phyloP scores from a whole-genome alignment of 257 asterid species.

The Przewalskia tangutica region DNA sequence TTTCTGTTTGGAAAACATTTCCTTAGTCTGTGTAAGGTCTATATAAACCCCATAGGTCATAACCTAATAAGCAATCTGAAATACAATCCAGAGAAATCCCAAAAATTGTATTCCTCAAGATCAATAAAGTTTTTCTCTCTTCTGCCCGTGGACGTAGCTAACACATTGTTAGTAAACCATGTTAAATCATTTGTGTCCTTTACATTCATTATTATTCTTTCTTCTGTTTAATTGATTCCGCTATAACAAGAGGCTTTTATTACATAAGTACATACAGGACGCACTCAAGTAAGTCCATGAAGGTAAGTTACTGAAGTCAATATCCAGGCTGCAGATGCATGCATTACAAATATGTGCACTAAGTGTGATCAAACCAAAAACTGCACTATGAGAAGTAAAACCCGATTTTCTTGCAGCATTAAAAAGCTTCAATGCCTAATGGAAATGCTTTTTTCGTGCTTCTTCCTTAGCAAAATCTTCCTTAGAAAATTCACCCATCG shows the following conservation, averaged over 20 bases:
- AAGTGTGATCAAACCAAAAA: background rate
- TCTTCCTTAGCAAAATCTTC: conserved; percentile 56
- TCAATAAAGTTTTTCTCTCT: no score
- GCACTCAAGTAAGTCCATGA: background rate
- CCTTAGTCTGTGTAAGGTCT: no score
- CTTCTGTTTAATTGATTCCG: no score
- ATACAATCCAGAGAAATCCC: no score
- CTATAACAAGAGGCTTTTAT: background rate
- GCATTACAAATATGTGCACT: background rate
- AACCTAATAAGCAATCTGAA: no score
- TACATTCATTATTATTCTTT: no score
- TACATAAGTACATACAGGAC: background rate
- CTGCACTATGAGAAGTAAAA: conserved; percentile 6
- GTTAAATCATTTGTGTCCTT: no score
- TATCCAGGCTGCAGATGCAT: background rate
- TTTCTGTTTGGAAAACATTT: no score
- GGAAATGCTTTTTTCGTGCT: conserved; percentile 29
- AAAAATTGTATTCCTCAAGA: no score
- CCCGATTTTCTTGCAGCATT: conserved; percentile 10
- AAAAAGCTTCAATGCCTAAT: conserved; percentile 24
- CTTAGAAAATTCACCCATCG: conserved; percentile 53
- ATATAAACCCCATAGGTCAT: no score
- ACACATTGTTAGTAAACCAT: no score
- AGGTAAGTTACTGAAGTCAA: background rate
- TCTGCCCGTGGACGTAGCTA: no score